Evolutionary conservation across 1,139 yeast species (phyloP), one percentile per base, ranked within the genome.

Genomic region (Zygosaccharomyces pseudobailii): DNA sequence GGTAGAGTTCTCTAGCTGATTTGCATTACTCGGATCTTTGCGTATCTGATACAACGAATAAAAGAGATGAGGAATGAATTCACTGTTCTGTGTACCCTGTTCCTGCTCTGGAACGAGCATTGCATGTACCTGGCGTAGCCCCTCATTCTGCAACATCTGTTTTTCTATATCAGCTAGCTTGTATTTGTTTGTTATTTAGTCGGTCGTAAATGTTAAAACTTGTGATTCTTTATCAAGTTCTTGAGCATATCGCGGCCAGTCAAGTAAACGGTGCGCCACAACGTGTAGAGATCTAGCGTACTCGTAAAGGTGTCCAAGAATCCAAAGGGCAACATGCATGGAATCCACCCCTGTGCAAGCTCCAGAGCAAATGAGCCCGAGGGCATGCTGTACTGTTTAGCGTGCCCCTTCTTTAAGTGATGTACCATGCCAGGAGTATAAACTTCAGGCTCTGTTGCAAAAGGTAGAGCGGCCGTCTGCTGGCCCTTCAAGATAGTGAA

Each of bases 331-430:
- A 94, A 76, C 98, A 92, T 92, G 45, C 94, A 84, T 31, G 98
- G 98, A 57, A 92, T 87, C 95, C 96, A 92, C 49, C 98, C 98
- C 72, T 92, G 98, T 6, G 98, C 98, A 62, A 92, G 77, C 67
- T 92, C 98, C 58, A 92, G 73, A 5, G 98, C 97, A 70, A 82
- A 90, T 0, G 87, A 74, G 31, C 84, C 94, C 36, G 78, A 68
- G 1, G 87, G 84, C 95, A 92, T 87, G 31, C 81, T 59, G 67
- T 94, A 92, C 69, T 94, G 98, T 69, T 86, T 88, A 56, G 80
- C 79, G 40, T 69, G 57, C 31, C 97, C 96, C 65, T 80, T 84
- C 31, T 60, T 66, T 63, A 92, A 73, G 64, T 84, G 94, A 67
- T 94, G 95, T 54, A 80, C 81, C 59, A 84, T 87, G 47, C 95